These are phyloP conservation scores for Gynandropsis gynandra DNA, from an alignment of 345 rosid species.

Conservation along the genomic window DNA sequence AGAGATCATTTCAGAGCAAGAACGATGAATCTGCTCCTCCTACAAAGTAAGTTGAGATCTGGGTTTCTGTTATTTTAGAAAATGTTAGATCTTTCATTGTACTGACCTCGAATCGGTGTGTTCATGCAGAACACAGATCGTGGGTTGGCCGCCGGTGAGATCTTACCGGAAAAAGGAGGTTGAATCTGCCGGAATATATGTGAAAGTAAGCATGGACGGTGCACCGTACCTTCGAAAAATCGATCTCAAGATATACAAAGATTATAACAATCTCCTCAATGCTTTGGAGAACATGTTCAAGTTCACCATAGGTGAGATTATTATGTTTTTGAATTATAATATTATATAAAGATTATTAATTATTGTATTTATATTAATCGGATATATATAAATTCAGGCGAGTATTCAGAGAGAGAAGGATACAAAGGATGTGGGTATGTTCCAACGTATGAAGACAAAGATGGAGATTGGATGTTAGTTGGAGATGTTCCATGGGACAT, in stretches of 20 bases:
- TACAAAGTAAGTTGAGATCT: constrained; percentile 52
- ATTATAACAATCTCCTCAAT: constrained; percentile 45
- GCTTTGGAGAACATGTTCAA: constrained; percentile 65
- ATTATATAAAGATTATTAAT: not conserved
- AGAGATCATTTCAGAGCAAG: constrained; percentile 32
- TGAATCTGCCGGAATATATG: constrained; percentile 33
- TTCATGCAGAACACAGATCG: constrained; percentile 47
- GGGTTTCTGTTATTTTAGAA: not conserved
- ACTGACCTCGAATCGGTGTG: constrained; percentile 12
- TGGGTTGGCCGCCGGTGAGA: constrained; percentile 77
- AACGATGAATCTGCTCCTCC: constrained; percentile 34
- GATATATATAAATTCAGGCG: constrained; percentile 24
- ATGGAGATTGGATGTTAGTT: constrained; percentile 74
- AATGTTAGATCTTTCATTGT: not conserved
- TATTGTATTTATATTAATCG: no score
- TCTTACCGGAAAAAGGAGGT: constrained; percentile 31
- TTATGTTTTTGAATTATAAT: not conserved
- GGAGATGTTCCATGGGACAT: constrained; percentile 89
- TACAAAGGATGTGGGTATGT: constrained; percentile 54
- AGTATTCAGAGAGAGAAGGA: constrained; percentile 49
- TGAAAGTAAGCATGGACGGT: constrained; percentile 69
- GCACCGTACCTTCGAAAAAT: constrained; percentile 72
- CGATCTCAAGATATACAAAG: constrained; percentile 48
- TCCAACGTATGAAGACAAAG: constrained; percentile 76
- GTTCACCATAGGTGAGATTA: constrained; percentile 35